phyloP scores from a whole-genome alignment of 1,284 basidiomycete species.

The Chondrostereum purpureum region DNA sequence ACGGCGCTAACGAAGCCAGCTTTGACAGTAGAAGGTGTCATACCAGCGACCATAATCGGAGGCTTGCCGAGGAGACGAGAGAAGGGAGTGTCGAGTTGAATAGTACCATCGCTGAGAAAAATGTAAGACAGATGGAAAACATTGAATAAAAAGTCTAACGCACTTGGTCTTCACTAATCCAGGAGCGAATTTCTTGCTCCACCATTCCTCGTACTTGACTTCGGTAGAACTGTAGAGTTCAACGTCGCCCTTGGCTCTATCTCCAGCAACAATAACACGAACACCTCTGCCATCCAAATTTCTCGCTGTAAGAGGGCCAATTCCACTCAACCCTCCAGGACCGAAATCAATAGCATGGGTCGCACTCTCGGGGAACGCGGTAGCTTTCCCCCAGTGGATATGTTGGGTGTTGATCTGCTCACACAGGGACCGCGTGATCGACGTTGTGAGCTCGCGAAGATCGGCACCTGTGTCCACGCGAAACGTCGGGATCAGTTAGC shows the following conservation, averaged over 20 bases:
- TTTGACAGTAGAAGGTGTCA: constrained; percentile 94
- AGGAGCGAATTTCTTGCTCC: constrained; percentile 86
- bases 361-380: constrained; percentile 80
- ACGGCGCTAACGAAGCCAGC: constrained; percentile 89
- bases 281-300: constrained; percentile 93
- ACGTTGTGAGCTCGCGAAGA: constrained; percentile 57
- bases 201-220: constrained; percentile 80
- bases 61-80: constrained; percentile 93
- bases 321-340: constrained; percentile 89
- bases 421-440: constrained; percentile 78
- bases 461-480: constrained; percentile 60
- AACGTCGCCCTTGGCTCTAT: constrained; percentile 78
- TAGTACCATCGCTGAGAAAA: constrained; percentile 68
- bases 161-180: constrained; percentile 85
- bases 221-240: constrained; percentile 73
- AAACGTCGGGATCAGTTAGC: no score
- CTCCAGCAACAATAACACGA: constrained; percentile 80
- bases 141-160: constrained; percentile 15
- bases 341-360: constrained; percentile 97
- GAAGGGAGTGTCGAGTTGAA: constrained; percentile 94
- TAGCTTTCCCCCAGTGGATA: constrained; percentile 91
- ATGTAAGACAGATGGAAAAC: constrained; percentile 9
- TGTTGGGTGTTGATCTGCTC: constrained; percentile 91
- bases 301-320: constrained; percentile 85
- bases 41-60: constrained; percentile 97